phyloP scores from a whole-genome alignment of 768 basidiomycete genomes.

The Dioszegia crocea region DNA sequence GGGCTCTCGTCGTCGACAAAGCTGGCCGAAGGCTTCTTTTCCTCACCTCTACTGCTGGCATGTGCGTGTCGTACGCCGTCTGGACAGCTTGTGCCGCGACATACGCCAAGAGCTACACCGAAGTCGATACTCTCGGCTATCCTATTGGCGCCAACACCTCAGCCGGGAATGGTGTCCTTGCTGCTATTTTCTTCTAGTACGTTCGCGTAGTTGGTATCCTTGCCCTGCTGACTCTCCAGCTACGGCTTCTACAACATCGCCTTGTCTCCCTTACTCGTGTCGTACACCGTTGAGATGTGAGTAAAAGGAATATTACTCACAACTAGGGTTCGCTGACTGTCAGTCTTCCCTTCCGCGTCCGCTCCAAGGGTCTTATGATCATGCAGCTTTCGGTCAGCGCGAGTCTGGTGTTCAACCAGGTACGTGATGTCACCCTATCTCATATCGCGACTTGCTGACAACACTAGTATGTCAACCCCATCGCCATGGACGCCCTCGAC shows the following conservation, averaged over 20 bases:
- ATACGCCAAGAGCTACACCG: conserved; percentile 24
- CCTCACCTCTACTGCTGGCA: conserved; percentile 31
- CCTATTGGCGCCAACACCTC: conserved; percentile 23
- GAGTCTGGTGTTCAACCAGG: conserved; percentile 26
- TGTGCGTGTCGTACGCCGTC: conserved; percentile 17
- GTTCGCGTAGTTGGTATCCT: background rate
- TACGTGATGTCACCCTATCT: background rate
- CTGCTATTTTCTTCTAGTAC: conserved; percentile 39
- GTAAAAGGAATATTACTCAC: background rate
- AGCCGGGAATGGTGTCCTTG: conserved; percentile 39
- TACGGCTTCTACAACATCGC: conserved; percentile 40
- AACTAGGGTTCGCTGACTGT: background rate
- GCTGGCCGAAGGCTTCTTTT: conserved; percentile 37
- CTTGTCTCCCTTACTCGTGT: conserved; percentile 29
- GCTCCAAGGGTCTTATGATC: conserved; percentile 36
- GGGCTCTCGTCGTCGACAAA: conserved; percentile 37
- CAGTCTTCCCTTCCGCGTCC: conserved; percentile 27
- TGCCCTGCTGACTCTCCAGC: conserved; percentile 21
- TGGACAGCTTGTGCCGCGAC: conserved; percentile 32
- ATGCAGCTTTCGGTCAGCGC: conserved; percentile 21
- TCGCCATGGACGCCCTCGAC: conserved; percentile 31
- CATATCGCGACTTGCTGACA: conserved; percentile 1
- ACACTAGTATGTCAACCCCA: conserved; percentile 40
- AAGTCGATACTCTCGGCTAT: conserved; percentile 22
- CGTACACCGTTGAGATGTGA: conserved; percentile 37